Evolutionary conservation across 208 protist species (phyloP), one percentile per base, ranked within the genome.

Genomic region (Acanthamoeba royreba): DNA sequence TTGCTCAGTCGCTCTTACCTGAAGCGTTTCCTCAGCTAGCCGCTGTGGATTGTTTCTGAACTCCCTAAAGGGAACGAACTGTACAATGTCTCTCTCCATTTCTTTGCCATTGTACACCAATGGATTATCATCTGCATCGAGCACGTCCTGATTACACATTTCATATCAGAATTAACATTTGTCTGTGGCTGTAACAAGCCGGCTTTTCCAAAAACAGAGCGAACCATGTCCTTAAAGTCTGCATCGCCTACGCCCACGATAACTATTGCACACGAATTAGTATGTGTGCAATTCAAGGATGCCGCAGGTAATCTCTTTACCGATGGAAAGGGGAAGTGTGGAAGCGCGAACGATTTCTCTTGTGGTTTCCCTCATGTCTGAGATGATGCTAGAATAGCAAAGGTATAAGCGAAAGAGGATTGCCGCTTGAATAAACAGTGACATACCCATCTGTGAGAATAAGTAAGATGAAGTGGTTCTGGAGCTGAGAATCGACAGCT

Each of bases 61-160:
- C 45, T 96, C n/a, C 9, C 95, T 95, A 35, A 97, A 95, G 46
- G 95, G 94, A 25, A 97, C 96, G 86, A 97, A 97, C 88, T 95
- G 94, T 4, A 95, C 94, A 81, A 94, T 94, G 79, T 95, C 94
- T 22, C 94, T 46, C n/a, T 61, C 11, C 42, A 94, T 94, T 31
- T 86, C 49, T 33, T 47, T 11, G 11, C 94, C 94, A 35, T 95
- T 63, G 40, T 81, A 77, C 7, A 93, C 86, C 25, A 95, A 52
- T 31, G 90, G 91, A 8, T 94, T 42, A 19, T 94, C 94, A 81
- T 95, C 94, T 35, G 83, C 94, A 91, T 95, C 94, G 25, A 95
- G 46, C 45, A 94, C 90, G 28, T 93, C 90, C 79, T 93, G 25
- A 4, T 49, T 11, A 40, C 8, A 83, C 55, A 25, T 28, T 17